Base-by-base conservation (phyloP, 2,329 filamentous ascomycete genomes). In the Stromatinia cepivora region DNA sequence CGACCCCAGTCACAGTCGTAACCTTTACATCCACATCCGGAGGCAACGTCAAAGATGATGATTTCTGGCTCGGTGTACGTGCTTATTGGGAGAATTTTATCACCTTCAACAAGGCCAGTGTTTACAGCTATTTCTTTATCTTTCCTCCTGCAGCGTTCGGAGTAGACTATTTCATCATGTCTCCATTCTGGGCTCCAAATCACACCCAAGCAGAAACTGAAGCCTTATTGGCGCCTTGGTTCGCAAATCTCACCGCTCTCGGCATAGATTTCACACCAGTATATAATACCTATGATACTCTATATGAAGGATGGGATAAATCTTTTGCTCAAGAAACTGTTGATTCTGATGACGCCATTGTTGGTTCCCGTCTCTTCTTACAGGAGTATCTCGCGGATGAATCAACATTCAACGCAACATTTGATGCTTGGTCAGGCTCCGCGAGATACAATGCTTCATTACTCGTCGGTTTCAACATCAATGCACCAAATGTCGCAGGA, bases 31-130 rank as follows among this genome's bases (percentile, higher is more conserved):
- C 87, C 3, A 78, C 81, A 0, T 84, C 82, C 28, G 80, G 84
- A 65, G 78, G 84, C 4, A 80, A 80, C 0, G 75, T 79, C 2
- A 79, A 85, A 4, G 82, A 84, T 0, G 76, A 79, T 0, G 77
- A 86, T 0, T 82, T 82, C 22, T 84, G 85, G 62, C 80, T 80
- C 0, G 87, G 86, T 7, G 78, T 86, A 6, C 83, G 84, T 20
- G 82, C 83, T 2, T 86, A 84, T 73, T 82, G 83, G 46, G 75
- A 77, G 34, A 77, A 87, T 42, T 80, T 81, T 2, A 77, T 79
- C 0, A 82, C 81, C 0, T 78, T 81, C 10, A 79, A 79, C 71
- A 77, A 10, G 66, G 78, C 58, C 71, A 79, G 57, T 56, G 82
- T 70, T 0, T 76, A 76, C 46, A 67, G 62, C 3, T 77, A 77